Conservation (phyloP, 495 filamentous ascomycete species). For the Mycothermus thermophilus region DNA sequence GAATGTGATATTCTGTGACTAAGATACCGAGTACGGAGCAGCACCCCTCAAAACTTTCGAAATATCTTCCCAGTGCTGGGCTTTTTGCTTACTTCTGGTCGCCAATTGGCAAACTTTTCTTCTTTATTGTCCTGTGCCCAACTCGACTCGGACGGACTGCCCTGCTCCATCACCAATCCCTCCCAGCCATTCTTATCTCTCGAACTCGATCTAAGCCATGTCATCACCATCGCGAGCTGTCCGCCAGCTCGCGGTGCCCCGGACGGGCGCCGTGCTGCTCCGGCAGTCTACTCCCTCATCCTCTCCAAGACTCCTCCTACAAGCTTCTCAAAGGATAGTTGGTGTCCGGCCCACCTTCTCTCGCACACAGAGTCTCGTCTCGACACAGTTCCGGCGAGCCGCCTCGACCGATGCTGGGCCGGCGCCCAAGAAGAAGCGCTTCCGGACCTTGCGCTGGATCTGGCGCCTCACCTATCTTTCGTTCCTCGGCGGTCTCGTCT, state of each 20-base stretch:
- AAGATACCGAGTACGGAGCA: too few species aligned
- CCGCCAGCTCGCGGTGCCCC: conserved; percentile 17
- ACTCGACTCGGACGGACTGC: too few species aligned
- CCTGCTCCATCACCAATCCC: background rate
- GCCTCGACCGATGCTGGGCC: conserved; percentile 24
- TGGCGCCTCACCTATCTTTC: conserved; percentile 69
- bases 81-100: too few species aligned
- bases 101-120: too few species aligned
- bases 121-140: too few species aligned
- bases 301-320: conserved; percentile 16
- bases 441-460: conserved; percentile 33
- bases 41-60: too few species aligned
- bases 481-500: conserved; percentile 49
- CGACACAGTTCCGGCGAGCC: conserved; percentile 27
- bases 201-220: conserved; percentile 19
- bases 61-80: too few species aligned
- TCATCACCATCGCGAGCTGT: conserved; percentile 21
- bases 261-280: conserved; percentile 12
- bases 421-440: conserved; percentile 24
- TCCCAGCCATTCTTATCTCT: too few species aligned
- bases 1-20: too few species aligned
- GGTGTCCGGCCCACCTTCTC: conserved; percentile 12
- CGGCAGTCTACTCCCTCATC: conserved; percentile 7
- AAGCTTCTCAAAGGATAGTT: conserved; percentile 12
- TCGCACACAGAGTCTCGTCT: conserved; percentile 9